Percentiles rank a stretch among this genome's conserved stretches.
phyloP scores from a whole-genome alignment of 176 grass and related monocot species.

The Melocanna baccifera region DNA sequence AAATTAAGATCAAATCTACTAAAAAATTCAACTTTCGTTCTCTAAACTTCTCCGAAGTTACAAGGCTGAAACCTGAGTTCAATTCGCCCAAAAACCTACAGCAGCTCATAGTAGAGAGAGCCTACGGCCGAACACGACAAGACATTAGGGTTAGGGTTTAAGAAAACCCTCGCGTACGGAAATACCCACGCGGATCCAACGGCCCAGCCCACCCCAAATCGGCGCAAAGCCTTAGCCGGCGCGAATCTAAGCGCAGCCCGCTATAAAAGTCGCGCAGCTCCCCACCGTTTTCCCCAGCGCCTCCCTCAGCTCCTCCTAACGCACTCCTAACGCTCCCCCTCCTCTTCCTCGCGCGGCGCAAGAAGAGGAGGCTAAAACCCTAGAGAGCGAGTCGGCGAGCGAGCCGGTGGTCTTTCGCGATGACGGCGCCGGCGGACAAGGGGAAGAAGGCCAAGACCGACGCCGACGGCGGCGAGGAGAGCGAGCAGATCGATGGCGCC shows the following conservation, averaged over 20 bases:
- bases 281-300: slow-evolving; percentile 9
- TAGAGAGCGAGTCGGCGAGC: slow-evolving; percentile 28
- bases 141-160: slow-evolving; percentile 58
- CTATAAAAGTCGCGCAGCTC: slow-evolving; percentile 35
- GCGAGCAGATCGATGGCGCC: slow-evolving; percentile 70
- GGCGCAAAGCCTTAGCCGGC: not conserved
- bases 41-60: not conserved
- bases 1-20: not conserved
- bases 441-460: slow-evolving; percentile 75
- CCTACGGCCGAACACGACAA: no score
- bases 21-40: not conserved
- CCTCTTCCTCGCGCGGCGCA: slow-evolving; percentile 12
- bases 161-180: slow-evolving; percentile 14
- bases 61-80: not conserved
- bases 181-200: slow-evolving; percentile 30
- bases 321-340: not conserved
- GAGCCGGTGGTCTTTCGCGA: not conserved
- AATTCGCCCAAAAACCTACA: not conserved
- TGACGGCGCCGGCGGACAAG: slow-evolving; percentile 68
- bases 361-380: slow-evolving; percentile 46
- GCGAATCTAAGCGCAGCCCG: slow-evolving; percentile 36
- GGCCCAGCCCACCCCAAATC: slow-evolving; percentile 7
- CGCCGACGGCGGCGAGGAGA: slow-evolving; percentile 50
- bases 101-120: not conserved
- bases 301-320: slow-evolving; percentile 22